Evolutionary conservation across 306 rosid species (phyloP).

Genomic region (Lathyrus oleraceus): DNA sequence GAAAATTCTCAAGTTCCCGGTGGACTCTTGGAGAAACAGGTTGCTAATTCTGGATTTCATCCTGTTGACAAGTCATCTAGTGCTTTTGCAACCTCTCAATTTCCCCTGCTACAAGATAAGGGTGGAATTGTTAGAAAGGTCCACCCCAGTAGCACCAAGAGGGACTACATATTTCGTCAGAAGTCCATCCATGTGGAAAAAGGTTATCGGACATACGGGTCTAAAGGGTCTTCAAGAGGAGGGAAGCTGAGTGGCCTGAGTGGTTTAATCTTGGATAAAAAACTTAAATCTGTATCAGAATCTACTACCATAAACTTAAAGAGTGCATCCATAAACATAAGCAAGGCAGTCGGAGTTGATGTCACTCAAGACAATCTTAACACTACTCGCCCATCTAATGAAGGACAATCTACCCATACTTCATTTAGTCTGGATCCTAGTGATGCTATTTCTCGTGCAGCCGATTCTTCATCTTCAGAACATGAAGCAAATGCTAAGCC

Average conservation of each 20-base stretch:
- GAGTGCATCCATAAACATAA: constrained; percentile 68
- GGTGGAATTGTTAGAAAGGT: constrained; percentile 54
- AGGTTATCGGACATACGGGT: constrained; percentile 64
- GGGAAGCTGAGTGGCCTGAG: constrained; percentile 68
- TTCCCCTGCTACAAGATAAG: constrained; percentile 60
- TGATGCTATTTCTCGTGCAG: constrained; percentile 40
- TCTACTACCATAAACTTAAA: constrained; percentile 64
- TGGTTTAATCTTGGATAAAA: constrained; percentile 74
- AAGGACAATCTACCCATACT: constrained; percentile 46
- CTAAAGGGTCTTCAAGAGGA: constrained; percentile 75
- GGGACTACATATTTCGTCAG: constrained; percentile 82
- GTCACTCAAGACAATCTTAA: constrained; percentile 54
- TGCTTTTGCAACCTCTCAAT: constrained; percentile 52
- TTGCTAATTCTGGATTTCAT: constrained; percentile 43
- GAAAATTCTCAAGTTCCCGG: constrained; percentile 44
- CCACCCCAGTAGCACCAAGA: constrained; percentile 58
- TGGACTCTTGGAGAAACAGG: constrained; percentile 53
- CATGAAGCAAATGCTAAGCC: constrained; percentile 35
- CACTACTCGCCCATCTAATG: constrained; percentile 47
- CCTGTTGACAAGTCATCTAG: constrained; percentile 49
- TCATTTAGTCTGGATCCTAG: constrained; percentile 48
- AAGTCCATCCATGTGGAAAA: constrained; percentile 79
- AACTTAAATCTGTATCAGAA: constrained; percentile 67
- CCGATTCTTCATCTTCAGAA: constrained; percentile 32
- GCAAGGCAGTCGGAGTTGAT: constrained; percentile 69